These are phyloP conservation scores for Juncus inflexus DNA, from an alignment of 176 grass and related monocot species.

Conservation along the genomic window DNA sequence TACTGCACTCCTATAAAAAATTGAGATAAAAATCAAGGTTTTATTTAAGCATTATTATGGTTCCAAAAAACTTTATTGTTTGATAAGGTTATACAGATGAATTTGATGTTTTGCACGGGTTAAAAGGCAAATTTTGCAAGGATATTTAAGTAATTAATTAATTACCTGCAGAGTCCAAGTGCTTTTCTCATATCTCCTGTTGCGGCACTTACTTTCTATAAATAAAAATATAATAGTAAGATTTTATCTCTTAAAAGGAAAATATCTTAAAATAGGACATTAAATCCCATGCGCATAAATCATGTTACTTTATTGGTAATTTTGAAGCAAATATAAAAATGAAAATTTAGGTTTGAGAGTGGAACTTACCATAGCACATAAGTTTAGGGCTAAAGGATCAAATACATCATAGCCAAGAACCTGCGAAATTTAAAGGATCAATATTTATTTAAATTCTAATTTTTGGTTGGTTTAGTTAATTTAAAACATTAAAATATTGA, in stretches of 20 bases:
- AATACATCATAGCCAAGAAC: constrained; percentile 81
- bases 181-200: constrained; percentile 96
- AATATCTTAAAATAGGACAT: no score
- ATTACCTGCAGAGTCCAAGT: constrained; percentile 86
- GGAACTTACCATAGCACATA: constrained; percentile 86
- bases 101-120: neutral
- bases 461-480: neutral
- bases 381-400: constrained; percentile 70
- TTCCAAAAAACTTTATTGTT: neutral
- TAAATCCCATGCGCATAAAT: no score
- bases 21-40: neutral
- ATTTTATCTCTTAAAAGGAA: no score
- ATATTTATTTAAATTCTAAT: constrained; percentile 8
- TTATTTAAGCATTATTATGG: constrained; percentile 3
- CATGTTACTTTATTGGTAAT: no score
- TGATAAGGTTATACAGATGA: neutral
- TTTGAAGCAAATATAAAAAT: neutral
- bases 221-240: neutral
- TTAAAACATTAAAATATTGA: constrained; percentile 1
- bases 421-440: constrained; percentile 36
- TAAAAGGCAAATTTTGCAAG: neutral
- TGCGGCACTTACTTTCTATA: constrained; percentile 82
- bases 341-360: neutral
- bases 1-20: constrained; percentile 67
- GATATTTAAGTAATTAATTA: constrained; percentile 19